Evolutionary conservation across 2,329 filamentous ascomycete species (phyloP).

Genomic region (Penicillium concentricum): DNA sequence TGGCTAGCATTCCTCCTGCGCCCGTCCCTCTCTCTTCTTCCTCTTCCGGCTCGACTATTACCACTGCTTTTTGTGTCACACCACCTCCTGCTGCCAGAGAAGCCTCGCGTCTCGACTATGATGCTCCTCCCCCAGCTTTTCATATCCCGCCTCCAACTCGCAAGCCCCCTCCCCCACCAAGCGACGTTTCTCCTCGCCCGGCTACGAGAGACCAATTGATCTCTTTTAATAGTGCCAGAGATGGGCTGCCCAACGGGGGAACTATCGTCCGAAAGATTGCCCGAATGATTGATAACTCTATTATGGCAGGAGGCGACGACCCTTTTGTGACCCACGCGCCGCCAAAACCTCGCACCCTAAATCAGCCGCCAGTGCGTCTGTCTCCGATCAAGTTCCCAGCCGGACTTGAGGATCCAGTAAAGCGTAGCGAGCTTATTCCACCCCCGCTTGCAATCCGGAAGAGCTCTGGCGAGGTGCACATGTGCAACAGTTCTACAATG

Average conservation of each 20-base stretch:
- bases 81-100: background rate
- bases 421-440: constrained; percentile 20
- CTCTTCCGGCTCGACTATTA: background rate
- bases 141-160: background rate
- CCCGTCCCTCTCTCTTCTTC: background rate
- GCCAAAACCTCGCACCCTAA: background rate
- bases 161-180: background rate
- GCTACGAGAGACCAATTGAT: background rate
- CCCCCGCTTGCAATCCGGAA: constrained; percentile 30
- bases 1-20: background rate
- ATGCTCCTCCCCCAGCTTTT: background rate
- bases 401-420: background rate
- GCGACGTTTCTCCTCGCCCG: background rate
- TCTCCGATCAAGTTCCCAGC: constrained; percentile 3
- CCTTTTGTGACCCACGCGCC: constrained; percentile 23
- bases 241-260: constrained; percentile 10
- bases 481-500: background rate
- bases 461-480: constrained; percentile 4
- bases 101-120: background rate
- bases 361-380: background rate
- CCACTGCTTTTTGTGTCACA: constrained; percentile 2
- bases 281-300: constrained; percentile 28
- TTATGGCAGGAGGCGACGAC: constrained; percentile 21
- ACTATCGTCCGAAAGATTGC: constrained; percentile 26
- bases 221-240: constrained; percentile 9